Base-by-base conservation (phyloP, 495 filamentous ascomycete species). In the Haplographium delicatum region DNA sequence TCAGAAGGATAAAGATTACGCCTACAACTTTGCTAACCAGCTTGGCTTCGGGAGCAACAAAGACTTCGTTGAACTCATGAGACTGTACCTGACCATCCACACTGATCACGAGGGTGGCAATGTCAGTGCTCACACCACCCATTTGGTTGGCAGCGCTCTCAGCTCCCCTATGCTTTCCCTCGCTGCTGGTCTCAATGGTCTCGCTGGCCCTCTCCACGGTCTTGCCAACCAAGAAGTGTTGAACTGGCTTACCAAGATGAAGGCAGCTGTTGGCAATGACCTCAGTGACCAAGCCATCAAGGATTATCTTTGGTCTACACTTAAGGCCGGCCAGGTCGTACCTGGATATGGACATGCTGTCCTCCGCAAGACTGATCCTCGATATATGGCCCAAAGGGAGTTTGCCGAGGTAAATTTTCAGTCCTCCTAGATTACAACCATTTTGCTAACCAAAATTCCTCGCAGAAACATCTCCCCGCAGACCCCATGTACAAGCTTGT, bases 401-500 rank as follows among this genome's bases (percentile, higher is more conserved):
- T 98, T 98, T 61, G 93, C 93, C 46, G 87, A 88, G 59, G 84
- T 82, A 74, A 35, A 24, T 15, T 28, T 33, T 9, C 35, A n/a
- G n/a, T n/a, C n/a, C 26, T 18, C n/a, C n/a, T n/a, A n/a, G n/a
- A n/a, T n/a, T n/a, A n/a, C n/a, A n/a, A n/a, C 13, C 4, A 18
- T 5, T 20, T 39, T 20, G 1, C 6, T 19, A 5, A 19, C 3
- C 18, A 13, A 39, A 5, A 39, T 19, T 5, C 2, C 15, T 20
- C 7, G 4, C 11, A 39, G 40, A 43, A 48, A 22, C 34, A 35
- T 40, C 30, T 37, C 22, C 19, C 24, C 27, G 24, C 93, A 67
- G 91, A 96, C 76, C 88, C 89, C 57, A 95, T 98, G 89, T 98
- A 96, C 88, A 86, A 97, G 80, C 84, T 98, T 49, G 93, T 98